Conservation (phyloP, 2,329 filamentous ascomycete species). For the Neofusicoccum laricinum region DNA sequence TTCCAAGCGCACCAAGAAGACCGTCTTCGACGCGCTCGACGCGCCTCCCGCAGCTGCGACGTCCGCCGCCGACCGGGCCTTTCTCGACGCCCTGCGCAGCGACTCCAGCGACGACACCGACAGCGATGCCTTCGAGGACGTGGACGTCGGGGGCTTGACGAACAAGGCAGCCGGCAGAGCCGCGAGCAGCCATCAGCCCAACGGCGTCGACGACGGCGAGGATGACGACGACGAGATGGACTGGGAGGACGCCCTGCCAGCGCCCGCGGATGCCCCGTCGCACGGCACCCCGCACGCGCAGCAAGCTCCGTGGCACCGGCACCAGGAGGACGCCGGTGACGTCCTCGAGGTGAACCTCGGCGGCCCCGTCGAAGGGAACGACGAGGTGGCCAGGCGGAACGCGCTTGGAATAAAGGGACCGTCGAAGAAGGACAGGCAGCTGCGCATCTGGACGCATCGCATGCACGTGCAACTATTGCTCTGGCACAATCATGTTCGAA, state of each 20-base stretch:
- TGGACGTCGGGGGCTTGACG: not conserved
- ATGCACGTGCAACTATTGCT: slow-evolving; percentile 85
- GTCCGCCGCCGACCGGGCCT: slow-evolving; percentile 9
- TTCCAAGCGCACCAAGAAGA: slow-evolving; percentile 13
- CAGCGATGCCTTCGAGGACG: slow-evolving; percentile 14
- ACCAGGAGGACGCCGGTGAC: slow-evolving; percentile 21
- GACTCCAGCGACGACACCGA: not conserved
- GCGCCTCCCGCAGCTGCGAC: not conserved
- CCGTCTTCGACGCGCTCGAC: slow-evolving; percentile 12
- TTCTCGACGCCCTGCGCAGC: slow-evolving; percentile 10
- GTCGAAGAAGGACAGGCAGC: slow-evolving; percentile 77
- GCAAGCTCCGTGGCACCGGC: slow-evolving; percentile 1
- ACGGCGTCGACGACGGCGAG: slow-evolving; percentile 12
- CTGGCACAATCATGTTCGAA: slow-evolving; percentile 77
- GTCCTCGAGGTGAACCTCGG: slow-evolving; percentile 23
- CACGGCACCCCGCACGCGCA: not conserved
- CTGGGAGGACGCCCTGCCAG: slow-evolving; percentile 36
- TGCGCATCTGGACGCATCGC: slow-evolving; percentile 76
- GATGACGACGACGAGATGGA: slow-evolving; percentile 30
- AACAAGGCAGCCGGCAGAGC: not conserved
- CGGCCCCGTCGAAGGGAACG: not conserved
- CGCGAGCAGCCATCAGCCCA: not conserved
- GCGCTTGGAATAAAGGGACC: slow-evolving; percentile 75
- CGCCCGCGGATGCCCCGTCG: slow-evolving; percentile 28
- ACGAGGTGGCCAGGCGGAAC: slow-evolving; percentile 28